Percentiles rank a stretch among this genome's conserved stretches.
Conservation (phyloP, 441 rosid species). For the Gossypium armourianum region DNA sequence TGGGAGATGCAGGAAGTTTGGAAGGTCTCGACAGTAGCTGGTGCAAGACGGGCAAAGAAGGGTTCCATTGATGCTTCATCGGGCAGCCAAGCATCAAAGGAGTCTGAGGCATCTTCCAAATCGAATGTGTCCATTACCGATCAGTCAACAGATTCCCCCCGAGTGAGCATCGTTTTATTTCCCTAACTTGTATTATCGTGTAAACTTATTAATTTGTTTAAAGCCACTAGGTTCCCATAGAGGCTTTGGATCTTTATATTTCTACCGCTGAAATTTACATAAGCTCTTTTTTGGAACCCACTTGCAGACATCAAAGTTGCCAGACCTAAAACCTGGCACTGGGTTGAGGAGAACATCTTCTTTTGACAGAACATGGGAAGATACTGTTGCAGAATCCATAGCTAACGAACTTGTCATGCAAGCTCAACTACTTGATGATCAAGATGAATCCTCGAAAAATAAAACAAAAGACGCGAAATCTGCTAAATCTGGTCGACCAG, state of each 20-base stretch:
- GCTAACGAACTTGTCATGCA: constrained; percentile 74
- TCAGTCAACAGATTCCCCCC: constrained; percentile 31
- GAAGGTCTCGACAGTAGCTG: constrained; percentile 90
- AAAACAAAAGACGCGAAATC: constrained; percentile 54
- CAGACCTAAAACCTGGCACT: constrained; percentile 30
- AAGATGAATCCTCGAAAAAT: constrained; percentile 59
- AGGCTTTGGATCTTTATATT: neutral
- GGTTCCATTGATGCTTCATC: constrained; percentile 46
- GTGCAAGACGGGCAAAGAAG: constrained; percentile 80
- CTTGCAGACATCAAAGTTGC: constrained; percentile 32
- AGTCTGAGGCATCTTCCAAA: constrained; percentile 48
- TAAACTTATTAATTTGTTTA: neutral
- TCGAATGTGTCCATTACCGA: constrained; percentile 24
- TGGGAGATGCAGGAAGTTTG: constrained; percentile 66
- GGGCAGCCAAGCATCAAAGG: constrained; percentile 37
- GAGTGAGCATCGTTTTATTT: constrained; percentile 27
- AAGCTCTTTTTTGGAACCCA: neutral
- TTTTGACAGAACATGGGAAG: constrained; percentile 91
- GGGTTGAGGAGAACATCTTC: constrained; percentile 88
- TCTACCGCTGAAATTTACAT: neutral
- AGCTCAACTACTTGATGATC: constrained; percentile 37
- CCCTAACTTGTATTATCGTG: constrained; percentile 6
- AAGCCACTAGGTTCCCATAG: neutral
- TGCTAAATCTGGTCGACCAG: constrained; percentile 56
- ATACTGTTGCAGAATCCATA: constrained; percentile 81